Evolutionary conservation across 2,329 filamentous ascomycete species (phyloP).

Genomic region (Penicillium hordei): DNA sequence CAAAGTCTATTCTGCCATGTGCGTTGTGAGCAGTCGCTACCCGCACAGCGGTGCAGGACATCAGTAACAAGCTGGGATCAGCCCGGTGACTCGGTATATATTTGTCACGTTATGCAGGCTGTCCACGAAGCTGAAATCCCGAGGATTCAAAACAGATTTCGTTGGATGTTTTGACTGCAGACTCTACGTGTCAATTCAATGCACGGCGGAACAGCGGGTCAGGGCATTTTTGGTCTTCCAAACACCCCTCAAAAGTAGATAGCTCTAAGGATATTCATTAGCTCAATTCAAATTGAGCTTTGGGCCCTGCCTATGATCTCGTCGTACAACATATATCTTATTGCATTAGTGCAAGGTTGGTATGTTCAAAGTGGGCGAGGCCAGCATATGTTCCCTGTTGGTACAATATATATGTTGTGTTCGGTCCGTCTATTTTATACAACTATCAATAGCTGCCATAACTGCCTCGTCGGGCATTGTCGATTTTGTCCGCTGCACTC

Average conservation of each 20-base stretch:
- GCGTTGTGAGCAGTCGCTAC: constrained; percentile 9
- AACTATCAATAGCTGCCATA: background rate
- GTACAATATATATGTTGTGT: background rate
- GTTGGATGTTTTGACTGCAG: background rate
- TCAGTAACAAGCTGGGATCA: background rate
- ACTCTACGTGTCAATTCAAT: background rate
- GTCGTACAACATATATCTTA: background rate
- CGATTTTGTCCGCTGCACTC: constrained; percentile 39
- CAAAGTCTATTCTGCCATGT: constrained; percentile 5
- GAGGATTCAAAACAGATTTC: background rate
- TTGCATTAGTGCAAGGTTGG: background rate
- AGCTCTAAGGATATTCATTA: background rate
- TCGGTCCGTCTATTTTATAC: background rate
- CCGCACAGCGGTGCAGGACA: background rate
- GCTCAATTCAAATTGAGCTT: background rate
- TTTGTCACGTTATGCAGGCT: background rate
- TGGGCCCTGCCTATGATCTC: background rate
- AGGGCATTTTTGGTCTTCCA: background rate
- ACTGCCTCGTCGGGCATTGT: constrained; percentile 24
- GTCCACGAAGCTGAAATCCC: background rate
- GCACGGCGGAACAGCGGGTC: background rate
- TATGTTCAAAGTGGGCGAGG: background rate
- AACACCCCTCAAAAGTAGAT: background rate
- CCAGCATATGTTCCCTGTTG: background rate
- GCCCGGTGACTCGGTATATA: background rate